These are phyloP conservation scores for Diaporthe ilicicola DNA, from an alignment of 2,329 filamentous ascomycete genomes.

Conservation along the genomic window DNA sequence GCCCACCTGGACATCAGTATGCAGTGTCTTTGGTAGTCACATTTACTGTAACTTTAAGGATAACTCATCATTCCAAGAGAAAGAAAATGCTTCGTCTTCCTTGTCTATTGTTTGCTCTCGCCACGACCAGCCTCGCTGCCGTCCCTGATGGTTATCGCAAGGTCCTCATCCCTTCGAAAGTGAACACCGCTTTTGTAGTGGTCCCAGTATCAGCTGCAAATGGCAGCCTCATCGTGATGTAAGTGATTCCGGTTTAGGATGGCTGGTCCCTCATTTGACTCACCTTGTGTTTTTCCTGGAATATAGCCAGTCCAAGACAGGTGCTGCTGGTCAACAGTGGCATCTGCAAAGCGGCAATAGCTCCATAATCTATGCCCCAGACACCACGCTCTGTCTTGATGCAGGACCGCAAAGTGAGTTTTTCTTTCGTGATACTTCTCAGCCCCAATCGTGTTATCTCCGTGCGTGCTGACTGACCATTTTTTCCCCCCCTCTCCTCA, in stretches of 20 bases:
- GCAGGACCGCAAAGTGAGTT: conserved; percentile 45
- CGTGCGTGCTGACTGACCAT: background rate
- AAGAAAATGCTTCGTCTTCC: background rate
- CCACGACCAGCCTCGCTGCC: conserved; percentile 41
- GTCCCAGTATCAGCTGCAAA: conserved; percentile 44
- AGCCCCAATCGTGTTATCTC: no score
- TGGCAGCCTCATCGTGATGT: conserved; percentile 36
- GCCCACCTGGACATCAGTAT: no score
- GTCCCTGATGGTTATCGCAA: conserved; percentile 47
- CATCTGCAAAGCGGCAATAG: conserved; percentile 45
- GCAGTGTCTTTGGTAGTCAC: no score
- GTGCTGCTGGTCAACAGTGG: conserved; percentile 46
- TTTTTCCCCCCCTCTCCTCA: background rate
- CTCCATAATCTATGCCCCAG: conserved; percentile 47
- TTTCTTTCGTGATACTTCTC: background rate
- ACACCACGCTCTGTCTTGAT: conserved; percentile 50
- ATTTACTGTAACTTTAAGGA: no score
- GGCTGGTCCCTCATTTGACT: background rate
- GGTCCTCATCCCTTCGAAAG: conserved; percentile 50
- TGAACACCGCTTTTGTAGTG: conserved; percentile 51
- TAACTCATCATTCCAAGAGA: no score
- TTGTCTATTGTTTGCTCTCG: background rate
- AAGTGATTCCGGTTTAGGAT: background rate
- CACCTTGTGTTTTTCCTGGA: background rate
- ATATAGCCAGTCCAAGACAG: conserved; percentile 38